phyloP scores from a whole-genome alignment of 2,329 filamentous ascomycete genomes.

The Fusarium sp. region DNA sequence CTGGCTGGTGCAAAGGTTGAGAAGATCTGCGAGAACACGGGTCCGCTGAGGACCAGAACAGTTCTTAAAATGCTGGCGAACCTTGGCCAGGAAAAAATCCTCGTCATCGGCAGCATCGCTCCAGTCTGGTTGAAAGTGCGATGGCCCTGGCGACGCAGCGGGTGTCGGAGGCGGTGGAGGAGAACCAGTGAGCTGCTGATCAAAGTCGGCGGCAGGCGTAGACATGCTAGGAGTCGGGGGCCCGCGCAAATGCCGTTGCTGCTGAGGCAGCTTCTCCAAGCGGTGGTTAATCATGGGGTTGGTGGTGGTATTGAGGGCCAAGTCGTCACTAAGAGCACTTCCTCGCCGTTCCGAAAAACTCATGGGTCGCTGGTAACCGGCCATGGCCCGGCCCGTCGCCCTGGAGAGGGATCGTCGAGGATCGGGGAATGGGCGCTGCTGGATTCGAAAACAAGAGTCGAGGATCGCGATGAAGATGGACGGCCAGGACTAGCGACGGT shows the following conservation, averaged over 20 bases:
- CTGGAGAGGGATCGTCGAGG: slow-evolving; percentile 22
- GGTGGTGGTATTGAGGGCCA: slow-evolving; percentile 68
- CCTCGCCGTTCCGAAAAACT: slow-evolving; percentile 76
- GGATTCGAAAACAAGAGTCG: slow-evolving; percentile 20
- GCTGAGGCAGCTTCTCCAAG: slow-evolving; percentile 66
- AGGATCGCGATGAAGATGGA: slow-evolving; percentile 30
- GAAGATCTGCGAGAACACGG: slow-evolving; percentile 85
- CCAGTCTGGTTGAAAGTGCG: slow-evolving; percentile 78
- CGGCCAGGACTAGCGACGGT: slow-evolving; percentile 25
- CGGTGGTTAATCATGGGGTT: slow-evolving; percentile 62
- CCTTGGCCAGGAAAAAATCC: slow-evolving; percentile 85
- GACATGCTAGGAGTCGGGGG: slow-evolving; percentile 78
- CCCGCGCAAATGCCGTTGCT: slow-evolving; percentile 63
- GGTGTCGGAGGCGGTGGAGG: slow-evolving; percentile 77
- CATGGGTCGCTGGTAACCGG: slow-evolving; percentile 62
- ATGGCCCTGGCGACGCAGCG: slow-evolving; percentile 76
- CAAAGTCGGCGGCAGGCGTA: slow-evolving; percentile 75
- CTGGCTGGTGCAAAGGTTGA: slow-evolving; percentile 95
- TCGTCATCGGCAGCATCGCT: slow-evolving; percentile 84
- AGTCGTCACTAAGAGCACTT: slow-evolving; percentile 71
- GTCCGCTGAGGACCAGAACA: slow-evolving; percentile 84
- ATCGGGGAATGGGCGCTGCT: slow-evolving; percentile 18
- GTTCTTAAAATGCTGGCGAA: slow-evolving; percentile 84
- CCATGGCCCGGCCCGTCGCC: slow-evolving; percentile 51
- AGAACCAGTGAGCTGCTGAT: slow-evolving; percentile 73